These are phyloP conservation scores for Irpex rosettiformis DNA, from an alignment of 1,284 basidiomycete genomes.

Conservation along the genomic window DNA sequence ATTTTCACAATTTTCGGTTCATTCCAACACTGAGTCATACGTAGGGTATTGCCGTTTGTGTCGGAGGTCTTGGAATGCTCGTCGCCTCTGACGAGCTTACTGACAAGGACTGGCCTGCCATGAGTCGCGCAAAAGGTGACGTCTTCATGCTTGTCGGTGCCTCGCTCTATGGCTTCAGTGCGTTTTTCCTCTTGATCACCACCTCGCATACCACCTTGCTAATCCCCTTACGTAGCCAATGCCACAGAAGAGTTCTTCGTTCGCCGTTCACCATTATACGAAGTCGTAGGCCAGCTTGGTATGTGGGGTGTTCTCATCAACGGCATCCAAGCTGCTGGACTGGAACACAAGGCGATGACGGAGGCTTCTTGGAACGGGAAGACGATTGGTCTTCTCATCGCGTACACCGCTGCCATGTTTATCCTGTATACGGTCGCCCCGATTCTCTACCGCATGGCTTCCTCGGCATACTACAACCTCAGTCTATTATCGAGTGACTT, in stretches of 20 bases:
- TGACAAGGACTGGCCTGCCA: constrained; percentile 65
- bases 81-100: constrained; percentile 72
- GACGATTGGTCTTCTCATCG: constrained; percentile 68
- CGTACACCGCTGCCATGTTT: constrained; percentile 78
- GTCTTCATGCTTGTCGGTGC: constrained; percentile 84
- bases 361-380: constrained; percentile 66
- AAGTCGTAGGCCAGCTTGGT: constrained; percentile 82
- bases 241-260: constrained; percentile 87
- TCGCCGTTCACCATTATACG: constrained; percentile 74
- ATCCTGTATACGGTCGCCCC: constrained; percentile 83
- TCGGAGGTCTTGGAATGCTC: constrained; percentile 74
- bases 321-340: constrained; percentile 68
- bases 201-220: not conserved
- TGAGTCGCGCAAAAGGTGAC: constrained; percentile 73
- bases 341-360: constrained; percentile 70
- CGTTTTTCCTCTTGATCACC: constrained; percentile 26
- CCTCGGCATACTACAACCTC: constrained; percentile 81
- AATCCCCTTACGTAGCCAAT: constrained; percentile 49
- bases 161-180: constrained; percentile 81
- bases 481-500: constrained; percentile 82
- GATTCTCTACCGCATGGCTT: constrained; percentile 79
- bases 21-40: not conserved
- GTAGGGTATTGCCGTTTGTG: constrained; percentile 71
- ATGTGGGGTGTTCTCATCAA: constrained; percentile 82
- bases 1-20: not conserved